These are phyloP conservation scores for Yamadazyma ubonensis DNA, from an alignment of 805 yeast genomes.

Conservation along the genomic window DNA sequence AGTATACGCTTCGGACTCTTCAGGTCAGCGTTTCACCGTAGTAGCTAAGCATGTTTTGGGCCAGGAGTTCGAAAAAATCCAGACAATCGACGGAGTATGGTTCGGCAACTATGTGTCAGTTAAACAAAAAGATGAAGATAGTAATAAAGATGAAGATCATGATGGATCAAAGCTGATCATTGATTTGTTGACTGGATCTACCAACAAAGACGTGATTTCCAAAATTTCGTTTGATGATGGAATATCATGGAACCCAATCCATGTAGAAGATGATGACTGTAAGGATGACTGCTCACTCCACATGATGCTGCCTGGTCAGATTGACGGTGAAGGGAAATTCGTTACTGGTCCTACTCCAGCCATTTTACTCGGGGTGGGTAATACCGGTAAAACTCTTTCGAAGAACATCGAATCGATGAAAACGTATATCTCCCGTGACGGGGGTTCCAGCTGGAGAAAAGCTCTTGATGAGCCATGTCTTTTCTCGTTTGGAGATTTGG, in stretches of 20 bases:
- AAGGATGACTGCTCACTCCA: constrained; percentile 51
- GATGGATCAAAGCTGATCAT: constrained; percentile 19
- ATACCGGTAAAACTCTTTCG: constrained; percentile 26
- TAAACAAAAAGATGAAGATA: too few relatives aligned
- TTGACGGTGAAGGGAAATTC: constrained; percentile 42
- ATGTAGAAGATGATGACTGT: constrained; percentile 47
- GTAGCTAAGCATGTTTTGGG: constrained; percentile 43
- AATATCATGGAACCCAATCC: constrained; percentile 49
- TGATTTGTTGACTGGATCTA: constrained; percentile 25
- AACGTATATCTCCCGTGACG: constrained; percentile 72
- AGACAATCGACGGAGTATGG: constrained; percentile 62
- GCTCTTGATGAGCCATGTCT: constrained; percentile 52
- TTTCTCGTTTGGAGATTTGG: constrained; percentile 72
- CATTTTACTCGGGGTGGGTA: constrained; percentile 33
- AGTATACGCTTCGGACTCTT: constrained; percentile 54
- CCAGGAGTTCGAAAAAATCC: constrained; percentile 46
- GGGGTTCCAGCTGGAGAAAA: constrained; percentile 69
- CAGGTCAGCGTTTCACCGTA: constrained; percentile 51
- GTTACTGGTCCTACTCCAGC: constrained; percentile 58
- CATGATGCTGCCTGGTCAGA: constrained; percentile 28
- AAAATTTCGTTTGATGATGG: constrained; percentile 55
- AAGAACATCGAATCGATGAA: constrained; percentile 18
- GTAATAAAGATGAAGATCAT: constrained; percentile 12
- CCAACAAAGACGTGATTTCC: constrained; percentile 23
- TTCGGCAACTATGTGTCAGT: constrained; percentile 47